Evolutionary conservation across 352 stramenopile species (phyloP), one percentile per base, ranked within the genome.

Genomic region (Pythium aristosporum): DNA sequence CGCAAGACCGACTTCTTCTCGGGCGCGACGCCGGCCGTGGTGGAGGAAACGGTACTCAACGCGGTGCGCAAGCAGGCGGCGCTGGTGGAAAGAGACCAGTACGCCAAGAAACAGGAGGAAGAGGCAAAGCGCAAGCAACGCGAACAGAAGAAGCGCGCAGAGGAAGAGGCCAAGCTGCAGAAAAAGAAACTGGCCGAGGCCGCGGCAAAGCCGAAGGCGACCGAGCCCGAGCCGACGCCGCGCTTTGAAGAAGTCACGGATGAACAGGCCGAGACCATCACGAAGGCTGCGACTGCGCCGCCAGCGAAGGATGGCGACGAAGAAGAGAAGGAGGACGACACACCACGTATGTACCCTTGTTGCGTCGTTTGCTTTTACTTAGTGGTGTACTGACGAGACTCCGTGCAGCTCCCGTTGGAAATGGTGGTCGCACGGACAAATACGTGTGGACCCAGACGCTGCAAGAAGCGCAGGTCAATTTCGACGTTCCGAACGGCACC

Each of bases 1-100:
- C 95, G 97, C 56, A 99, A 99, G 79, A 99, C 97, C 18, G 98
- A 99, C 81, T 99, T 99, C 69, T 99, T 99, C 75, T 82, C 94
- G 9, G 97, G 96, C 11, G 95, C 93, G 49, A 64, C 72, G n/a
- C 65, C 84, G 20, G 69, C 85, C 41, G 61, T 88, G 58, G 72
- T 96, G 43, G 88, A 97, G 67, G 70, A 87, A 39, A 94, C 77
- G 42, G 87, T 98, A 15, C 79, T 98, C 56, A 77, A 92, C 52
- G 87, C 97, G 10, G 74, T 98, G 32, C 75, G 92, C 61, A 98
- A 98, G 76, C 96, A 99, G 73, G 88, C 83, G 48, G 75, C 85
- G 51, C 60, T 97, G 28, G 84, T 83, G 13, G 86, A 94, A 69
- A 87, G 94, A 55, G 86, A 95, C 51, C 75, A 90, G 61, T 82